phyloP scores from a whole-genome alignment of 2,329 filamentous ascomycete species.

The Beauveria australis region DNA sequence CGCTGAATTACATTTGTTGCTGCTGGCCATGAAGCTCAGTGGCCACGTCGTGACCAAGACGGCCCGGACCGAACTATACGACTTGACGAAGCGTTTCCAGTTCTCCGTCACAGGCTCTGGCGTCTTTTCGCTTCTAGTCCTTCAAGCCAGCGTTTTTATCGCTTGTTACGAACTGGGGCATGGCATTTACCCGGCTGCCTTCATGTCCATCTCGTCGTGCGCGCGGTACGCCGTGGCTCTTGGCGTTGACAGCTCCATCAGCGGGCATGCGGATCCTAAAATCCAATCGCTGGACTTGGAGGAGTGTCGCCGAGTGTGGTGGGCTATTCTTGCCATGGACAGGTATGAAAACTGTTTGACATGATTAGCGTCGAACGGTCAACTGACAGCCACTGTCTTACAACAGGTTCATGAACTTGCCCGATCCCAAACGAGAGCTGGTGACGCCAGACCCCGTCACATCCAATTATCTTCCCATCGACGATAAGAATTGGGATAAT shows the following conservation, averaged over 20 bases:
- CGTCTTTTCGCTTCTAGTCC: conserved; percentile 9
- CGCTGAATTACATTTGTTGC: conserved; percentile 9
- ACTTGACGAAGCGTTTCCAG: conserved; percentile 11
- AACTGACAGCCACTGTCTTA: not conserved
- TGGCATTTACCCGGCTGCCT: conserved; percentile 11
- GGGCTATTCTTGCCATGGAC: conserved; percentile 13
- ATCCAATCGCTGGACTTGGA: conserved; percentile 10
- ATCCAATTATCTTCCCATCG: conserved; percentile 8
- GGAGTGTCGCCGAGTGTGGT: conserved; percentile 13
- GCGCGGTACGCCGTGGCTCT: conserved; percentile 11
- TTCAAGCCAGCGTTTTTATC: conserved; percentile 12
- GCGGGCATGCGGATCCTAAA: not conserved
- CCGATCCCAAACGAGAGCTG: conserved; percentile 6
- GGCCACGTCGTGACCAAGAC: not conserved
- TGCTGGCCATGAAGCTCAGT: conserved; percentile 12
- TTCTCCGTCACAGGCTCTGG: conserved; percentile 7
- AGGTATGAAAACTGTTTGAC: not conserved
- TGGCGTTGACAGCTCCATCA: conserved; percentile 10
- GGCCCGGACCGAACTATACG: conserved; percentile 8
- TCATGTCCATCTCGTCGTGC: conserved; percentile 11
- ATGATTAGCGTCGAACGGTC: not conserved
- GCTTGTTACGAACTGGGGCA: conserved; percentile 12
- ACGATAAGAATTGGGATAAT: conserved; percentile 11
- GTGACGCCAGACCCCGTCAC: conserved; percentile 13
- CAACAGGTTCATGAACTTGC: conserved; percentile 9